These are phyloP conservation scores for Gentiana straminea DNA, from an alignment of 257 asterid species.

Conservation along the genomic window DNA sequence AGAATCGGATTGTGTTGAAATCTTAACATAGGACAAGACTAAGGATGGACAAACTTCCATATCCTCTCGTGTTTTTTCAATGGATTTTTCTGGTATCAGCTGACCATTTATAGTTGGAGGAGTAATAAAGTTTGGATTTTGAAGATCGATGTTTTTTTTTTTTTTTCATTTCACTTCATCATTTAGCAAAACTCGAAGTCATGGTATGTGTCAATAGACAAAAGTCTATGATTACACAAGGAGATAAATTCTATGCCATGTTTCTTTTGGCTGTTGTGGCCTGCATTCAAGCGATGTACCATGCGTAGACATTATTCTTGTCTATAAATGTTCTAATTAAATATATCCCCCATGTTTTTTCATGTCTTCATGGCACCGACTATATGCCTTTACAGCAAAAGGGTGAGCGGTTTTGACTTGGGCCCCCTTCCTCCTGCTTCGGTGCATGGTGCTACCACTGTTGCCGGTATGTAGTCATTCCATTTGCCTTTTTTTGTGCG, in stretches of 20 bases:
- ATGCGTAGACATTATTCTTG: neutral
- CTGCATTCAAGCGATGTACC: neutral
- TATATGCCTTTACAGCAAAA: constrained; percentile 42
- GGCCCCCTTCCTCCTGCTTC: constrained; percentile 54
- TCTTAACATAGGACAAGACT: neutral
- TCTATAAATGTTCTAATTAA: neutral
- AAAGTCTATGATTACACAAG: no score
- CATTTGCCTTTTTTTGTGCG: constrained; percentile 15
- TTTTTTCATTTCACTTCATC: neutral
- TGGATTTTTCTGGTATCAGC: no score
- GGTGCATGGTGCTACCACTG: neutral
- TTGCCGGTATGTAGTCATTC: constrained; percentile 41
- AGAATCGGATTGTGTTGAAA: neutral
- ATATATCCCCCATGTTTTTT: constrained; percentile 13
- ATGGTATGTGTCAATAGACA: neutral
- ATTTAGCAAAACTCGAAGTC: neutral
- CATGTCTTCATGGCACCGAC: constrained; percentile 18
- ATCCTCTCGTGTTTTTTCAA: no score
- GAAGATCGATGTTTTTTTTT: no score
- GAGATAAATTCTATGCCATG: neutral
- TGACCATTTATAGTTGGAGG: no score
- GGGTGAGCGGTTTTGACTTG: constrained; percentile 98
- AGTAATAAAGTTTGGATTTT: no score
- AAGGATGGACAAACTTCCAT: no score
- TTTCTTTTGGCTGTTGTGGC: neutral